These are phyloP conservation scores for Candida khao-thaluensis DNA, from an alignment of 805 yeast genomes.

Conservation along the genomic window DNA sequence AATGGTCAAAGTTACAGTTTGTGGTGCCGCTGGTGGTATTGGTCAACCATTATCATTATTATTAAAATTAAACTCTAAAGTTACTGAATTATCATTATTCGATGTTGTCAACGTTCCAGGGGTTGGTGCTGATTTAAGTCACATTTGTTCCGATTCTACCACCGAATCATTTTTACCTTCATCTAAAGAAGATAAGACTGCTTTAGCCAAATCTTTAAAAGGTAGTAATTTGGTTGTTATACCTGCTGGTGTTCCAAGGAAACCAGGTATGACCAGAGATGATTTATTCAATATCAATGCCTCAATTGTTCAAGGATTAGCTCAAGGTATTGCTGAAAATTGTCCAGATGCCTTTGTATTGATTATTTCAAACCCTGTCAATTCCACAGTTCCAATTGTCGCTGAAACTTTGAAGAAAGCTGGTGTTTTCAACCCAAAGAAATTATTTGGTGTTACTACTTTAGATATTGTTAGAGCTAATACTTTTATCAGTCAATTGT, in stretches of 20 bases:
- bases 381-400: conserved; percentile 88
- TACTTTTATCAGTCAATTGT: conserved; percentile 65
- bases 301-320: conserved; percentile 69
- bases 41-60: conserved; percentile 89
- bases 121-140: conserved; percentile 85
- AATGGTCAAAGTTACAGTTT: conserved; percentile 72
- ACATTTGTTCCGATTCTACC: conserved; percentile 67
- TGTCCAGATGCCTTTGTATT: conserved; percentile 76
- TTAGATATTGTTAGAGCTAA: conserved; percentile 87
- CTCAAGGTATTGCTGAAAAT: conserved; percentile 68
- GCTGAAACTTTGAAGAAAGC: conserved; percentile 71
- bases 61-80: conserved; percentile 64
- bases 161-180: conserved; percentile 64
- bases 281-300: conserved; percentile 85
- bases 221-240: conserved; percentile 51
- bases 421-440: conserved; percentile 67
- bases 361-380: conserved; percentile 90
- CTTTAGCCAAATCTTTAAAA: conserved; percentile 44
- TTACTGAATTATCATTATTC: conserved; percentile 68
- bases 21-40: conserved; percentile 94
- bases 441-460: conserved; percentile 85
- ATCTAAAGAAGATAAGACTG: conserved; percentile 47
- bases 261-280: conserved; percentile 94
- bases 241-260: conserved; percentile 92
- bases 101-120: conserved; percentile 87